Evolutionary conservation across 2,329 filamentous ascomycete species (phyloP).

Genomic region (Botrytis deweyae): DNA sequence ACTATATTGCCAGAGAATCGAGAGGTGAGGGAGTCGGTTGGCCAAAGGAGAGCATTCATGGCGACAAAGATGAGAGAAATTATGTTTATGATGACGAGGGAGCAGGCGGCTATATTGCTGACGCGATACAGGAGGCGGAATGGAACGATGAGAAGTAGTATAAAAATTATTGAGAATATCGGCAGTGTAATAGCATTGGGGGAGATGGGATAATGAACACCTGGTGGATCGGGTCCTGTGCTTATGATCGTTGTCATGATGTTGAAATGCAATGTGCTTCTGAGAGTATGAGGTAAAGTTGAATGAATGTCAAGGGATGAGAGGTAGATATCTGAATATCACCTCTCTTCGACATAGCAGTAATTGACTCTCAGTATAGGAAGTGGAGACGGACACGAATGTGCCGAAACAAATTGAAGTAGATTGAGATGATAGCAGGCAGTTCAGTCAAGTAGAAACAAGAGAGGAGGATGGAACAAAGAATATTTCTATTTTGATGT

Average conservation of each 20-base stretch:
- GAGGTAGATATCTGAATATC: not conserved
- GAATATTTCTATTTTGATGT: not conserved
- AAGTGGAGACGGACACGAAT: constrained; percentile 1
- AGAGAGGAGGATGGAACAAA: not conserved
- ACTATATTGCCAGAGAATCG: constrained; percentile 60
- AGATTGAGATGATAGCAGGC: not conserved
- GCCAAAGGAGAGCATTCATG: constrained; percentile 65
- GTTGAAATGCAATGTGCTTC: not conserved
- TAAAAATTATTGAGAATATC: constrained; percentile 48
- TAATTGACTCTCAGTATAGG: not conserved
- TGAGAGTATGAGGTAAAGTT: not conserved
- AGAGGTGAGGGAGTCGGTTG: constrained; percentile 51
- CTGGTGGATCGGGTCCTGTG: not conserved
- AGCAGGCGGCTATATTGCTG: constrained; percentile 58
- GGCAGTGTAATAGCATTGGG: constrained; percentile 46
- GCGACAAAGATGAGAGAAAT: constrained; percentile 57
- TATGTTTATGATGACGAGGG: constrained; percentile 55
- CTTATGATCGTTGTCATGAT: constrained; percentile 6
- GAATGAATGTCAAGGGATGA: not conserved
- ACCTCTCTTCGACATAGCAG: not conserved
- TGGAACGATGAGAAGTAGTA: constrained; percentile 55
- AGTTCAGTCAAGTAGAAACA: not conserved
- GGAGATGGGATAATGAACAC: constrained; percentile 12
- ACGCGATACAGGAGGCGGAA: constrained; percentile 60
- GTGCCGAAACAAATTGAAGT: not conserved